Percentiles rank a stretch among this genome's conserved stretches.
phyloP scores from a whole-genome alignment of 2,329 filamentous ascomycete genomes.

The Balansia obtecta region DNA sequence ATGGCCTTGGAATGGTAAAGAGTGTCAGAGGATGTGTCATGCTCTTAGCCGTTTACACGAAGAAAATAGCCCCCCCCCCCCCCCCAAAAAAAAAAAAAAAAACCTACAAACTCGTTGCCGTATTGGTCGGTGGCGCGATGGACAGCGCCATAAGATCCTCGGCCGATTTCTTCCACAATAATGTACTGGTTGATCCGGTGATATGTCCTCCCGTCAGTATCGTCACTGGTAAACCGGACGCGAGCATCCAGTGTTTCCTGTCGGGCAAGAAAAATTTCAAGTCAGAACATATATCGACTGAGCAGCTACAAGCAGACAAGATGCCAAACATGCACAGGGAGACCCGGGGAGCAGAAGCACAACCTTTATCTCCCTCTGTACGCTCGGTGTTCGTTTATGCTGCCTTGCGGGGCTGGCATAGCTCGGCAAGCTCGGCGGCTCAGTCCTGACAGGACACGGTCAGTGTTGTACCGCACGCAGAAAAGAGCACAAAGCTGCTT shows the following conservation, averaged over 20 bases:
- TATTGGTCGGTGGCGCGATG: constrained; percentile 84
- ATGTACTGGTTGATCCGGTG: constrained; percentile 91
- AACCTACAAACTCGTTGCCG: constrained; percentile 79
- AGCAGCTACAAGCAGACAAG: neutral
- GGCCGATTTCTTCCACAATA: constrained; percentile 90
- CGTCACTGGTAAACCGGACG: constrained; percentile 75
- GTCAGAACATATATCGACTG: neutral
- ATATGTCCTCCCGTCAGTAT: constrained; percentile 67
- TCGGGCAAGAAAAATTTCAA: constrained; percentile 1
- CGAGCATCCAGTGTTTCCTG: constrained; percentile 87
- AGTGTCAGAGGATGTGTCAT: constrained; percentile 8
- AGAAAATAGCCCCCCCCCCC: too few species aligned
- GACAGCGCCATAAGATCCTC: constrained; percentile 89
- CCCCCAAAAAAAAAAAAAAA: too few species aligned
- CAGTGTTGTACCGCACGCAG: neutral
- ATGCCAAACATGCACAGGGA: neutral
- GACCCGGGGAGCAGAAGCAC: neutral
- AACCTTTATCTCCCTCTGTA: constrained; percentile 46
- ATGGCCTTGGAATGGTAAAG: constrained; percentile 52
- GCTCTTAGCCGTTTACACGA: neutral
- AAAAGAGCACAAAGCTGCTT: neutral
- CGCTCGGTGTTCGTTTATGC: constrained; percentile 43
- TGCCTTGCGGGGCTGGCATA: constrained; percentile 45
- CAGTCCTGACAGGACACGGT: constrained; percentile 23
- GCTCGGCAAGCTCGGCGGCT: constrained; percentile 25